Conservation (phyloP, 768 basidiomycete species). For the Rhizopogon rudus region DNA sequence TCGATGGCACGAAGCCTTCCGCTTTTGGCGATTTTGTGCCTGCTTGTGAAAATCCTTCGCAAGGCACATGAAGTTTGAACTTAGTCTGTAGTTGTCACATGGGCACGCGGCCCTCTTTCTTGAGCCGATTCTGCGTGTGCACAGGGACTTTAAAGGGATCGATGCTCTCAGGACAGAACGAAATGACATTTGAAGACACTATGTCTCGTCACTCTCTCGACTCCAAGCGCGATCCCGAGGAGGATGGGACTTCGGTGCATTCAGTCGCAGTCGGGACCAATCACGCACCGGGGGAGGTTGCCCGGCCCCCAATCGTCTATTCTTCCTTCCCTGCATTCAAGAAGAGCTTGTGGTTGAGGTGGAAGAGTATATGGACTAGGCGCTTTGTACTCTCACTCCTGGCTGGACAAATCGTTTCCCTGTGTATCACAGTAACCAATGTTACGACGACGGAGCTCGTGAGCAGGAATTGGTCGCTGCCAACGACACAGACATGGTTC, state of each 20-base stretch:
- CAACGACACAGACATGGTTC: conserved; percentile 83
- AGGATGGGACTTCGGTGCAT: conserved; percentile 6
- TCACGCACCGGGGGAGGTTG: background rate
- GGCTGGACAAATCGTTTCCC: conserved; percentile 77
- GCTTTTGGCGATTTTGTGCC: background rate
- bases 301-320: conserved; percentile 62
- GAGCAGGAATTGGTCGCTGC: conserved; percentile 60
- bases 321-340: conserved; percentile 51
- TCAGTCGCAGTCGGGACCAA: background rate
- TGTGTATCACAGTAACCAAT: conserved; percentile 88
- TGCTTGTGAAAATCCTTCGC: background rate
- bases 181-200: background rate
- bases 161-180: background rate
- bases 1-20: background rate
- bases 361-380: conserved; percentile 74
- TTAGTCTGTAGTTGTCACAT: conserved; percentile 2
- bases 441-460: conserved; percentile 81
- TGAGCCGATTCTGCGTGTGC: background rate
- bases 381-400: conserved; percentile 66
- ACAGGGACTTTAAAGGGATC: background rate
- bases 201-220: conserved; percentile 19
- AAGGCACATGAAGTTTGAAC: background rate
- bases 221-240: conserved; percentile 15
- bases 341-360: conserved; percentile 50
- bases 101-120: background rate